Evolutionary conservation across 768 basidiomycete genomes (phyloP).

Genomic region (Mycena crocata): DNA sequence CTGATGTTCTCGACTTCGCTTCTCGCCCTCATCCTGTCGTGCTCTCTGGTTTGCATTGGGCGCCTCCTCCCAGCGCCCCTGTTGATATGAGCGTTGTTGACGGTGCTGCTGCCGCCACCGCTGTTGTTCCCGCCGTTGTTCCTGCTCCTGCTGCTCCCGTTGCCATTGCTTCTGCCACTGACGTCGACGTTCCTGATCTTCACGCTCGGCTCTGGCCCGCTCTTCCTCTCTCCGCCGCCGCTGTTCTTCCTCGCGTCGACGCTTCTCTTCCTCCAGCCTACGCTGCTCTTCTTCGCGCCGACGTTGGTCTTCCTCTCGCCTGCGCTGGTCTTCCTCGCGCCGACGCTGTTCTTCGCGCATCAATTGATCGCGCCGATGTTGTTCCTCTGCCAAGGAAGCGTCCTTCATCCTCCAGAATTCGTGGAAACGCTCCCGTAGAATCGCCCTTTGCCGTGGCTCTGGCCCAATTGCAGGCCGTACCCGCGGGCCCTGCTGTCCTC

Average conservation of each 20-base stretch:
- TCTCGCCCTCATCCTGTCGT: not conserved
- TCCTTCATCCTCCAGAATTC: not conserved
- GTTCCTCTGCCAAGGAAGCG: not conserved
- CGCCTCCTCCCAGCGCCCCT: not conserved
- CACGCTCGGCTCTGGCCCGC: no score
- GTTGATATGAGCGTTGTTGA: not conserved
- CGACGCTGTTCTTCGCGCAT: no score
- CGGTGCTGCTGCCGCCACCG: not conserved
- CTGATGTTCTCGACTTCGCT: no score
- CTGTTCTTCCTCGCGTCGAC: no score
- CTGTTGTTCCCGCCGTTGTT: not conserved
- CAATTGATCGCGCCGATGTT: not conserved
- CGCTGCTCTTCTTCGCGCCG: no score
- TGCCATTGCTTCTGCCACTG: not conserved
- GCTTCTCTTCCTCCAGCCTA: no score
- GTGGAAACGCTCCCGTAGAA: conserved; percentile 2
- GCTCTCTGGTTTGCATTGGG: not conserved
- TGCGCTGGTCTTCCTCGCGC: no score
- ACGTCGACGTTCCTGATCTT: not conserved
- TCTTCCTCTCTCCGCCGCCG: no score
- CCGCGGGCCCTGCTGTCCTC: not conserved
- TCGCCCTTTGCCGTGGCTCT: conserved; percentile 11
- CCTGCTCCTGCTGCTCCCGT: not conserved
- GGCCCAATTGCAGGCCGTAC: not conserved
- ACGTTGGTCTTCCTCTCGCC: no score